Conservation (phyloP, 306 rosid species). For the Begonia peltatifolia region DNA sequence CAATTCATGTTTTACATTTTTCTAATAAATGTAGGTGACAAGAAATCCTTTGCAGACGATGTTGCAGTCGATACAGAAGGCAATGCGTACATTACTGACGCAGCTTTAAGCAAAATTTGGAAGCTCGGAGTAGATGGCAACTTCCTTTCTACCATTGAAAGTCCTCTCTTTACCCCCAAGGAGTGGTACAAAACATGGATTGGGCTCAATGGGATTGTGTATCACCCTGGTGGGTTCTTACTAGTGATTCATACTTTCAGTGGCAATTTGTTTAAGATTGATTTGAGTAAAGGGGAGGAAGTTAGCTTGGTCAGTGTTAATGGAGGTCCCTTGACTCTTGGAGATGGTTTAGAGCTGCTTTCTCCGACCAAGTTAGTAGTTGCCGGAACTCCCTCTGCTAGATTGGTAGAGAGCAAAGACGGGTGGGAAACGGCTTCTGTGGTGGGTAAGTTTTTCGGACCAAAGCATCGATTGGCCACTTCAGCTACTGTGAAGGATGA, state of each 20-base stretch:
- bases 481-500: constrained; percentile 84
- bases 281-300: constrained; percentile 47
- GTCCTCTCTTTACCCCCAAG: constrained; percentile 45
- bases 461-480: constrained; percentile 60
- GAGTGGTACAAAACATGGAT: constrained; percentile 69
- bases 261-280: constrained; percentile 62
- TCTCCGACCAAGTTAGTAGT: constrained; percentile 67
- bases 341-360: constrained; percentile 68
- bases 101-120: constrained; percentile 49
- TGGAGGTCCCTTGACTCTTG: constrained; percentile 47
- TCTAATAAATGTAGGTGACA: constrained; percentile 35
- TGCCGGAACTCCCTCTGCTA: constrained; percentile 65
- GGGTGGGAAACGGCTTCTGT: constrained; percentile 81
- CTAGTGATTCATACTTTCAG: constrained; percentile 60
- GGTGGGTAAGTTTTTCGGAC: constrained; percentile 47
- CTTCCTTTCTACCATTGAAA: constrained; percentile 36
- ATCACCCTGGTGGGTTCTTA: constrained; percentile 81
- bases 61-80: constrained; percentile 84
- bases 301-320: constrained; percentile 35
- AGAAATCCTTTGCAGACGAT: constrained; percentile 64
- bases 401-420: constrained; percentile 72
- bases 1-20: neutral
- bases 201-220: constrained; percentile 76
- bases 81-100: constrained; percentile 73
- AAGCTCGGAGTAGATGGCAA: constrained; percentile 71